These are phyloP conservation scores for Arthrinium phaeospermum DNA, from an alignment of 2,329 filamentous ascomycete species.

Conservation along the genomic window DNA sequence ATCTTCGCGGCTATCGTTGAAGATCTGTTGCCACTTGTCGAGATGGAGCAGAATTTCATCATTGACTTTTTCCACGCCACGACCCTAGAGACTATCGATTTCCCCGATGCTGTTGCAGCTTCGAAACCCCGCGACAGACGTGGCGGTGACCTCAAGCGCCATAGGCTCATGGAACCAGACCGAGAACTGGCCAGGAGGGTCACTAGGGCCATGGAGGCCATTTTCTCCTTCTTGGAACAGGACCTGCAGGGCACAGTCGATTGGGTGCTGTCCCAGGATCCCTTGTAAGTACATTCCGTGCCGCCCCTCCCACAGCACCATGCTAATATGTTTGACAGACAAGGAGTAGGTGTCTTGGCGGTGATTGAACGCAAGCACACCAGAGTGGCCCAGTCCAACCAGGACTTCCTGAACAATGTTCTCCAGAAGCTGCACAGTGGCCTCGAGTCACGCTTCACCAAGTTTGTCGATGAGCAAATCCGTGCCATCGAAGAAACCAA, in stretches of 20 bases:
- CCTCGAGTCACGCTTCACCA: constrained; percentile 77
- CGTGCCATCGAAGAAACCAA: constrained; percentile 97
- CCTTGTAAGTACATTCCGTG: constrained; percentile 65
- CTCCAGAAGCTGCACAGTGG: constrained; percentile 80
- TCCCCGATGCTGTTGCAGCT: constrained; percentile 77
- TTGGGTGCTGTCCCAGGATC: constrained; percentile 81
- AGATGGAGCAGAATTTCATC: constrained; percentile 95
- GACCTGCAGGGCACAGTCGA: constrained; percentile 83
- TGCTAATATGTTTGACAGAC: constrained; percentile 52
- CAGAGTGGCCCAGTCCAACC: constrained; percentile 86
- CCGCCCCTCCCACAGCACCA: constrained; percentile 29
- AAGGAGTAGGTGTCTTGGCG: constrained; percentile 87
- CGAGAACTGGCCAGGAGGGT: constrained; percentile 84
- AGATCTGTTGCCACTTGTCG: constrained; percentile 81
- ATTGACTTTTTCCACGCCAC: constrained; percentile 96
- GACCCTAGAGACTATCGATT: constrained; percentile 82
- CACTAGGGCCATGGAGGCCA: constrained; percentile 84
- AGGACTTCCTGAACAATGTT: constrained; percentile 84
- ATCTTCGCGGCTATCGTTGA: constrained; percentile 81
- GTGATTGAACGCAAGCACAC: constrained; percentile 79
- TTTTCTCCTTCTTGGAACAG: constrained; percentile 81
- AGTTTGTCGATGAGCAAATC: constrained; percentile 93
- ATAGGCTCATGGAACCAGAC: constrained; percentile 86
- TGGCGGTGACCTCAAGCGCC: constrained; percentile 74
- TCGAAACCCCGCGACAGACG: constrained; percentile 70